Evolutionary conservation across 2,329 filamentous ascomycete species (phyloP).

Genomic region (Xylariaceae sp.): DNA sequence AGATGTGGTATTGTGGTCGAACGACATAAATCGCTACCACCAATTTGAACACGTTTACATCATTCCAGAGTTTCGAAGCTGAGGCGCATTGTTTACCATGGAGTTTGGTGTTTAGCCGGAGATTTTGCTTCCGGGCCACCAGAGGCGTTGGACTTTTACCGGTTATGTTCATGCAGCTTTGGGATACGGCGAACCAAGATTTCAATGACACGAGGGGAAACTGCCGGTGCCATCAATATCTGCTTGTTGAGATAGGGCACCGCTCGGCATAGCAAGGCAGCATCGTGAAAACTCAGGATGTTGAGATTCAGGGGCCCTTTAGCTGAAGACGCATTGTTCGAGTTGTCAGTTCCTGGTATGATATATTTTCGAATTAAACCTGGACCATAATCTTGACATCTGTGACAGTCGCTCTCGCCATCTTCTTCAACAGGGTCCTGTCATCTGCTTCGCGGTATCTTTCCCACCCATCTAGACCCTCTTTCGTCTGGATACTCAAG

Average conservation of each 20-base stretch:
- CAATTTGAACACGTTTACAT: too few species aligned
- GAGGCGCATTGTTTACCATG: too few species aligned
- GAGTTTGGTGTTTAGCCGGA: constrained; percentile 8
- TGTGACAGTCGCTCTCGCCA: constrained; percentile 71
- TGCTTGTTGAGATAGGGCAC: neutral
- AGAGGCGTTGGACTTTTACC: constrained; percentile 1
- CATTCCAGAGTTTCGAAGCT: too few species aligned
- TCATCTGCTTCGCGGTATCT: constrained; percentile 83
- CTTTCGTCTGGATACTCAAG: constrained; percentile 82
- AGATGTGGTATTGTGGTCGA: too few species aligned
- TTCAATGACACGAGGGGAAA: neutral
- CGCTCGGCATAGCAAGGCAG: neutral
- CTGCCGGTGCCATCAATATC: too few species aligned
- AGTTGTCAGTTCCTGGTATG: too few species aligned
- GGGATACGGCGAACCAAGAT: neutral
- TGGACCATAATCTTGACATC: constrained; percentile 53
- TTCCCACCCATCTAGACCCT: constrained; percentile 82
- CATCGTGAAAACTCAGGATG: too few species aligned
- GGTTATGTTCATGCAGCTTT: neutral
- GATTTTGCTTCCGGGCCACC: constrained; percentile 11
- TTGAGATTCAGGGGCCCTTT: too few species aligned
- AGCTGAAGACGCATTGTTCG: too few species aligned
- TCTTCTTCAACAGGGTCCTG: constrained; percentile 79
- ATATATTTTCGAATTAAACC: constrained; percentile 18
- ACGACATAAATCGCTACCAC: too few species aligned